These are phyloP conservation scores for Coemansia sp. DNA, from an alignment of 192 early-diverging fungal species.

Conservation along the genomic window DNA sequence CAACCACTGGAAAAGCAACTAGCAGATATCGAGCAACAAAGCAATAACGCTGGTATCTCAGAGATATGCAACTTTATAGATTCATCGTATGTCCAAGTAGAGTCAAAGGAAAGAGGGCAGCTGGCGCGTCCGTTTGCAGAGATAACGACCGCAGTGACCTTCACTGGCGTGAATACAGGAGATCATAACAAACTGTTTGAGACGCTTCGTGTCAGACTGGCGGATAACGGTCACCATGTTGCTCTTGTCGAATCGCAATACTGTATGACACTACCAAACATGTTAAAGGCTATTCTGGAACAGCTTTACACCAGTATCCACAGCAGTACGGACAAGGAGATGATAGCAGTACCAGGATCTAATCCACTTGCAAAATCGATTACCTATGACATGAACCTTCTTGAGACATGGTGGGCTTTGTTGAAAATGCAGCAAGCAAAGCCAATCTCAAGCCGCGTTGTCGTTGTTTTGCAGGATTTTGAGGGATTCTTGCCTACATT, in stretches of 20 bases:
- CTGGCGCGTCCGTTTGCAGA: constrained; percentile 63
- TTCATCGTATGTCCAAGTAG: constrained; percentile 51
- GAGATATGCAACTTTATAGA: constrained; percentile 66
- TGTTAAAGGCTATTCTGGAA: constrained; percentile 68
- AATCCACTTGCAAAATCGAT: constrained; percentile 42
- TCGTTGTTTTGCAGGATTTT: constrained; percentile 85
- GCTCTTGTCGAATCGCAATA: constrained; percentile 71
- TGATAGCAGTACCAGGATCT: constrained; percentile 4
- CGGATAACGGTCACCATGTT: constrained; percentile 48
- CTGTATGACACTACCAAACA: constrained; percentile 63
- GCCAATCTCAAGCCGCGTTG: constrained; percentile 49
- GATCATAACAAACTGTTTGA: constrained; percentile 75
- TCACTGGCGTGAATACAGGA: constrained; percentile 72
- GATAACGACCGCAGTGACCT: constrained; percentile 71
- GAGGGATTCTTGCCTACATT: constrained; percentile 76
- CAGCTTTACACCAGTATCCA: constrained; percentile 58
- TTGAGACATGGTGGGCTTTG: constrained; percentile 66
- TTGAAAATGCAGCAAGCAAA: background rate
- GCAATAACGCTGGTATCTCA: constrained; percentile 60
- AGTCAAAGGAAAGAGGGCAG: constrained; percentile 32
- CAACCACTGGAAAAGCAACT: constrained; percentile 42
- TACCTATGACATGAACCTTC: constrained; percentile 65
- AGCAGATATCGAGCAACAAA: constrained; percentile 42
- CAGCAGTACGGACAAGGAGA: constrained; percentile 18
- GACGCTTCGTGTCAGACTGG: constrained; percentile 59